phyloP scores from a whole-genome alignment of 768 basidiomycete genomes.

The Hirschioporus abietinus region DNA sequence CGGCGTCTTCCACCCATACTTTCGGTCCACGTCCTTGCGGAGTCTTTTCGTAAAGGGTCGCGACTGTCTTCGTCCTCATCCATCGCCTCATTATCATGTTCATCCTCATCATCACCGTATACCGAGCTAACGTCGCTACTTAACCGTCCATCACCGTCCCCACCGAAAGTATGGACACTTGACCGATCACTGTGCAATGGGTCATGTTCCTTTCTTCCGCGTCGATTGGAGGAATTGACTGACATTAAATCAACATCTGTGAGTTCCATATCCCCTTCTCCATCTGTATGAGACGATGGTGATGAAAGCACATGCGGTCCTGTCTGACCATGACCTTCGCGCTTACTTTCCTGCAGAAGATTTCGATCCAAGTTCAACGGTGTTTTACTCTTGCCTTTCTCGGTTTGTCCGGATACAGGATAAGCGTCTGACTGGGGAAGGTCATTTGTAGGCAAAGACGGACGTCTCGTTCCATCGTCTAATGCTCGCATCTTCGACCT shows the following conservation, averaged over 20 bases:
- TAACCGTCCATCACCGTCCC: not conserved
- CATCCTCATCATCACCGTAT: not conserved
- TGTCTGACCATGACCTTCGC: not conserved
- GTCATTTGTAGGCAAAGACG: constrained; percentile 30
- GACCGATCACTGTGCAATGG: not conserved
- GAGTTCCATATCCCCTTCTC: not conserved
- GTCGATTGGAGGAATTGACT: not conserved
- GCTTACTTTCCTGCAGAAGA: not conserved
- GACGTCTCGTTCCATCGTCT: constrained; percentile 35
- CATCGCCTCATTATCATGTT: not conserved
- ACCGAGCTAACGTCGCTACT: not conserved
- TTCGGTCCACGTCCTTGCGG: not conserved
- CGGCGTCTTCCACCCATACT: constrained; percentile 2
- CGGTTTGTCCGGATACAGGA: not conserved
- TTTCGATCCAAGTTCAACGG: not conserved
- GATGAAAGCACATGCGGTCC: not conserved
- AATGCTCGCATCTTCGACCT: constrained; percentile 39
- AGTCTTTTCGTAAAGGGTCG: not conserved
- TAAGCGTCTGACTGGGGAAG: constrained; percentile 6
- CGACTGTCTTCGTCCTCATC: not conserved
- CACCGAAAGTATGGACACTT: constrained; percentile 2
- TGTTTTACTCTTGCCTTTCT: not conserved
- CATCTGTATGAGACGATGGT: constrained; percentile 3
- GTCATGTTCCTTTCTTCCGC: not conserved
- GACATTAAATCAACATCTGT: constrained; percentile 4